Evolutionary conservation across 2,329 filamentous ascomycete genomes (phyloP).

Genomic region (Fusarium dimerum): DNA sequence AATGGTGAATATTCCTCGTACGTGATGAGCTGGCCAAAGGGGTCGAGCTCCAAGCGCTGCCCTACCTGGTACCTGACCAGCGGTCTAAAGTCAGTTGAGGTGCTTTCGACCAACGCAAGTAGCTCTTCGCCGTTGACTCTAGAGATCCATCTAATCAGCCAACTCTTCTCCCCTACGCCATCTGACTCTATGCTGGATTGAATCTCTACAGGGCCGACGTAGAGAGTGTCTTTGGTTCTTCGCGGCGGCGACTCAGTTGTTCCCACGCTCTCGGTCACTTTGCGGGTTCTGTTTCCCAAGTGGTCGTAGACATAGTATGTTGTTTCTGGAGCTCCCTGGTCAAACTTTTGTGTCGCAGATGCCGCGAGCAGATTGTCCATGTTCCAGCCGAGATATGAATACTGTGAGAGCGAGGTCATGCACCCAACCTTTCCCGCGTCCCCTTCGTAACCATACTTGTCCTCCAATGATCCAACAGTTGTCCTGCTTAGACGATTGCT

Average conservation of each 20-base stretch:
- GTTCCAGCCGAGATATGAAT: constrained; percentile 4
- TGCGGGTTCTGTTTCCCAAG: constrained; percentile 4
- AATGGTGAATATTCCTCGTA: constrained; percentile 7
- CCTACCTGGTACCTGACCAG: neutral
- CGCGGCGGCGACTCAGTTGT: too few species aligned
- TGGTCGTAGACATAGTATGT: constrained; percentile 15
- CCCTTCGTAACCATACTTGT: neutral
- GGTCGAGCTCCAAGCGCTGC: constrained; percentile 1
- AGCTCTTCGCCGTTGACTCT: too few species aligned
- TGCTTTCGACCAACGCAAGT: too few species aligned
- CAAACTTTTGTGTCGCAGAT: neutral
- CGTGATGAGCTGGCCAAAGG: neutral
- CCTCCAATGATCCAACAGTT: neutral
- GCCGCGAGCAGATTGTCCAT: neutral
- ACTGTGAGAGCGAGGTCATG: constrained; percentile 7
- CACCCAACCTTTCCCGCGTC: neutral
- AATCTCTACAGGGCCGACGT: too few species aligned
- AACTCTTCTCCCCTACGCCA: too few species aligned
- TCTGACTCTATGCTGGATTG: too few species aligned
- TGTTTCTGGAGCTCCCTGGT: constrained; percentile 1
- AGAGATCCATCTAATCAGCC: too few species aligned
- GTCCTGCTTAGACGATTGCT: neutral
- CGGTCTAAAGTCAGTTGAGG: too few species aligned
- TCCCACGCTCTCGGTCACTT: constrained; percentile 13
- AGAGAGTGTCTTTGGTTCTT: too few species aligned